Base-by-base conservation (phyloP, 164 flowering plant species). In the Nelumbo lutea region DNA sequence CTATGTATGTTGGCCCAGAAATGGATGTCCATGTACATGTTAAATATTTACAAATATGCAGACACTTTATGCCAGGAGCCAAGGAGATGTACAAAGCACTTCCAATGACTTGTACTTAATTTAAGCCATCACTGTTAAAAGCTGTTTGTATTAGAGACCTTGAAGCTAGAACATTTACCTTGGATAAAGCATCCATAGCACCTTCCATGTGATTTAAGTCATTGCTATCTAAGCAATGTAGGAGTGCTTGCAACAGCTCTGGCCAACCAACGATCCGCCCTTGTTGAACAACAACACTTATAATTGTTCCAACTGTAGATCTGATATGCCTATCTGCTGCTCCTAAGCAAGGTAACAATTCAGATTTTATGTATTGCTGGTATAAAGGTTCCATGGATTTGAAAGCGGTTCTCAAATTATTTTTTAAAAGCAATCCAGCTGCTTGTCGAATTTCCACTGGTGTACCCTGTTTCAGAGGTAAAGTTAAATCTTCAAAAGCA, bases 111-210 rank as follows among this genome's bases (percentile, higher is more conserved):
- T 46, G 48, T 46, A 46, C 48, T 46, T 46, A 4, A 46, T 46
- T 7, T 46, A 46, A 4, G 48, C 7, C 7, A 4, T 7, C 48
- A 46, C 27, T 46, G 48, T 4, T 46, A 7, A 46, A 46, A 46
- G 4, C 1, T 46, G 14, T 52, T 67, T 57, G n/a, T 44, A 56
- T 13, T 11, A 67, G 13, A 50, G 38, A 66, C 15, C 6, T 15
- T 55, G 48, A 42, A 56, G 57, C n/a, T 52, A 52, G 14, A 2
- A 52, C n/a, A 69, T 45, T 45, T 77, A 91, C 99, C 98, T 96
- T 96, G 57, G 94, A 96, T 71, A 96, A 82, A 74, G 99, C 97
- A 87, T 93, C 99, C 99, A 96, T 91, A 44, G 97, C 99, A 76
- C 99, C 99, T 81, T 96, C 99, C 96, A 88, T 90, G 68, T 86